Evolutionary conservation across 2,329 filamentous ascomycete species (phyloP).

Genomic region (Aspergillus sp.): DNA sequence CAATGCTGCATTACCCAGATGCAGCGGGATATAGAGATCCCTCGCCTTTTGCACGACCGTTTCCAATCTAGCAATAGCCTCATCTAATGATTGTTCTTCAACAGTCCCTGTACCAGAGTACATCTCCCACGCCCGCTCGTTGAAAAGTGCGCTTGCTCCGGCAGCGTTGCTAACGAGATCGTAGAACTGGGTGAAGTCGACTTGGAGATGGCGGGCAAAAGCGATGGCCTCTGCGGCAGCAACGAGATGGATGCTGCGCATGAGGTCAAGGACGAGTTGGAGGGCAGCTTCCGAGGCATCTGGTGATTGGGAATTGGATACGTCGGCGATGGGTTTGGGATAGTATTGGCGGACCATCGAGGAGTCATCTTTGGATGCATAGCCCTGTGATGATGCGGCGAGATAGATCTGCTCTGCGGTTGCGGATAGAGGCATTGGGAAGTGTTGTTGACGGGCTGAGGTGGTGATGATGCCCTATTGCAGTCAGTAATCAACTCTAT

Average conservation of each 20-base stretch:
- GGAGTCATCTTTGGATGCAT: slow-evolving; percentile 47
- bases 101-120: slow-evolving; percentile 21
- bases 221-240: slow-evolving; percentile 42
- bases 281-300: slow-evolving; percentile 25
- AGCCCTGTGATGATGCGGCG: slow-evolving; percentile 51
- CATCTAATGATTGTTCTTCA: slow-evolving; percentile 28
- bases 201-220: slow-evolving; percentile 39
- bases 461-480: slow-evolving; percentile 56
- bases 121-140: slow-evolving; percentile 31
- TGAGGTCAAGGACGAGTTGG: slow-evolving; percentile 37
- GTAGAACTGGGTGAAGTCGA: slow-evolving; percentile 40
- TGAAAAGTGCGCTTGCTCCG: slow-evolving; percentile 40
- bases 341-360: slow-evolving; percentile 49
- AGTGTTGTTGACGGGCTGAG: slow-evolving; percentile 50
- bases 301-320: slow-evolving; percentile 23
- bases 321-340: slow-evolving; percentile 32
- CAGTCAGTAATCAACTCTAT: background rate
- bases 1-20: slow-evolving; percentile 32
- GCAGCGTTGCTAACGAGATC: slow-evolving; percentile 42
- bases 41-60: slow-evolving; percentile 37
- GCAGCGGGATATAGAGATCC: slow-evolving; percentile 30
- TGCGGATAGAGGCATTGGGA: slow-evolving; percentile 53
- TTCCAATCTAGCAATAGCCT: slow-evolving; percentile 31
- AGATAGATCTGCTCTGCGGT: slow-evolving; percentile 60
- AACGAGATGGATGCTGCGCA: slow-evolving; percentile 42